Evolutionary conservation across 345 rosid genomes (phyloP), one percentile per base, ranked within the genome.

Genomic region (Eucalyptus camaldulensis): DNA sequence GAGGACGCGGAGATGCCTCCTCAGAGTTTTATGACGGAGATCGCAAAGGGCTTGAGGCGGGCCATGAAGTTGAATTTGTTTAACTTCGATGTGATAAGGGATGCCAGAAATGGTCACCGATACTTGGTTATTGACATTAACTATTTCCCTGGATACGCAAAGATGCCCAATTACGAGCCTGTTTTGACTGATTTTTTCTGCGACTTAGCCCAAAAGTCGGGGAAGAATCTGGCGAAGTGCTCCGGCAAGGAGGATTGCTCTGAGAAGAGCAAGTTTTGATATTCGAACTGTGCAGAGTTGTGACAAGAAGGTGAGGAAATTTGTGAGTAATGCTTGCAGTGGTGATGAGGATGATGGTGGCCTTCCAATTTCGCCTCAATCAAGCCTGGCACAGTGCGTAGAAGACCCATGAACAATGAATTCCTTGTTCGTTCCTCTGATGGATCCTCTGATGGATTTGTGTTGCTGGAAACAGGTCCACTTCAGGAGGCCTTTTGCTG

Each of bases 141-240:
- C 89, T 94, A 94, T 89, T 94, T 95, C 87, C 95, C 97, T 60
- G 96, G 95, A 58, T 95, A 95, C 69, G 95, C 97, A 1, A 95
- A 95, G 92, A 92, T 94, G 94, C 95, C 95, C 1, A 90, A 91
- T 72, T 94, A 94, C 88, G 97, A 94, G 93, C 86, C 91, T 6
- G 92, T 92, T 54, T 91, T 94, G 93, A 92, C 93, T 12, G 93
- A 92, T 88, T 95, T 95, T 93, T 95, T 95, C 69, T 92, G 90
- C 65, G 93, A 92, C 37, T 80, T 95, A 7, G 88, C 91, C 47
- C 31, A 85, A 49, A 88, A 87, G 87, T 88, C 56, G 44, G 89
- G 45, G 88, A 86, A 87, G 85, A 62, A 86, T 89, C 89, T 69
- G 72, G 88, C 8, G 89, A 92, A 87, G 22, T 91, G 60, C 85